Conservation (phyloP, 352 stramenopile species). For the Phytophthora sp. region DNA sequence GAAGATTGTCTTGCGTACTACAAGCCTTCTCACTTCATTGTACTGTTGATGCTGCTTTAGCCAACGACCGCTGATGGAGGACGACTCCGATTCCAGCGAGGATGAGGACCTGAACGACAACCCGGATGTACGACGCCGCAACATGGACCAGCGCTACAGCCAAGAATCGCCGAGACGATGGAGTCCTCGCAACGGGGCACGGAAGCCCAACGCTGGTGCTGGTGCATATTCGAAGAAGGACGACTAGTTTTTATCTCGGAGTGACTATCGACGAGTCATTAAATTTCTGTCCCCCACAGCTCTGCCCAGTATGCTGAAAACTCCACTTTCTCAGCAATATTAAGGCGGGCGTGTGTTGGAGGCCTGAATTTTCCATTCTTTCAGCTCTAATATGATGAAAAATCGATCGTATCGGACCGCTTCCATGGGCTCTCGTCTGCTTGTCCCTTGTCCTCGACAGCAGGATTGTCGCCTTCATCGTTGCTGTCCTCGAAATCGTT, state of each 20-base stretch:
- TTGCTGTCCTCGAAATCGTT: constrained; percentile 89
- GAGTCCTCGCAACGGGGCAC: constrained; percentile 25
- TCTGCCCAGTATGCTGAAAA: not conserved
- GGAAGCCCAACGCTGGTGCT: constrained; percentile 32
- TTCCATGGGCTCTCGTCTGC: constrained; percentile 52
- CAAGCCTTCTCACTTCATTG: constrained; percentile 7
- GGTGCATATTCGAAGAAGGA: constrained; percentile 62
- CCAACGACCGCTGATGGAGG: constrained; percentile 73
- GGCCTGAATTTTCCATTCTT: constrained; percentile 26
- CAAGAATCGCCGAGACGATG: constrained; percentile 36
- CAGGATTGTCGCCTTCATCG: constrained; percentile 46
- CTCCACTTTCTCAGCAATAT: constrained; percentile 6
- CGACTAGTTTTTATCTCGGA: constrained; percentile 37
- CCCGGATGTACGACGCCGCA: constrained; percentile 48
- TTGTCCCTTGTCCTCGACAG: constrained; percentile 20
- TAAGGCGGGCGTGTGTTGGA: constrained; percentile 2
- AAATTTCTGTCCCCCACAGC: not conserved
- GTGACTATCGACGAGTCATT: not conserved
- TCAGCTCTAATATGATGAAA: constrained; percentile 57
- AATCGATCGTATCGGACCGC: constrained; percentile 78
- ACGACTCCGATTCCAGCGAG: constrained; percentile 75
- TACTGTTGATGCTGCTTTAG: constrained; percentile 40
- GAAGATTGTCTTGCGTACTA: not conserved
- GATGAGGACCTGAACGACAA: constrained; percentile 62
- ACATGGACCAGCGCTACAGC: constrained; percentile 35